phyloP scores from a whole-genome alignment of 768 basidiomycete genomes.

The Trametes gibbosa region DNA sequence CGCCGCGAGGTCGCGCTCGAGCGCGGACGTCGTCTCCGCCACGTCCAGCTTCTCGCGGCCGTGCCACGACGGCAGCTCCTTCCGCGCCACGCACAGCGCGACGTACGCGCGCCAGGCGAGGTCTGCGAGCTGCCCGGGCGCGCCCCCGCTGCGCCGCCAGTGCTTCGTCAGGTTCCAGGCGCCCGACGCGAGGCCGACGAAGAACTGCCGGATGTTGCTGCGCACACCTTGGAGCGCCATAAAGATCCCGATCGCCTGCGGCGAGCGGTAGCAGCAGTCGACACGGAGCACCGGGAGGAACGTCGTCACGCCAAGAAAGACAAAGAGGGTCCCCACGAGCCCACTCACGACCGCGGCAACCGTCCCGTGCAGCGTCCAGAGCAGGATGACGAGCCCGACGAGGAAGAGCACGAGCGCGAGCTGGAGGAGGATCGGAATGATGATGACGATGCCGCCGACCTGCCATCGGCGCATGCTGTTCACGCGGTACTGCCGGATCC shows the following conservation, averaged over 20 bases:
- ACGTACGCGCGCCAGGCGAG: background rate
- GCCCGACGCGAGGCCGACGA: background rate
- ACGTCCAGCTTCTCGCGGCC: conserved; percentile 7
- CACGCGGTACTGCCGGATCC: conserved; percentile 25
- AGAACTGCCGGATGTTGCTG: background rate
- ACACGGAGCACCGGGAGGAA: conserved; percentile 14
- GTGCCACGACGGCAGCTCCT: conserved; percentile 7
- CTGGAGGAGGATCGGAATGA: conserved; percentile 21
- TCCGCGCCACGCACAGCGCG: background rate
- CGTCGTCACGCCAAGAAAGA: conserved; percentile 19
- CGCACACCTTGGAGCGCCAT: conserved; percentile 1
- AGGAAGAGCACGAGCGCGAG: conserved; percentile 18
- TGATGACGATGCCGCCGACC: conserved; percentile 23
- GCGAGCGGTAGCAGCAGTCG: conserved; percentile 22
- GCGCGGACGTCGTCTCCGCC: background rate
- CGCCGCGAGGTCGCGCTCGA: conserved; percentile 4
- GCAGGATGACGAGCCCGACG: conserved; percentile 20
- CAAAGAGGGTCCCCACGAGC: conserved; percentile 10
- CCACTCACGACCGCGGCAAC: conserved; percentile 16
- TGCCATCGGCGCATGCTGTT: conserved; percentile 23
- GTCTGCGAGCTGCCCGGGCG: background rate
- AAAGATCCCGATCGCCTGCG: conserved; percentile 15
- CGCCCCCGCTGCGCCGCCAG: conserved; percentile 1
- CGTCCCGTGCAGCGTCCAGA: conserved; percentile 20
- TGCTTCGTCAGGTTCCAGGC: background rate